Percentiles rank a stretch among this genome's conserved stretches.
These are phyloP conservation scores for Candida peoriensis DNA, from an alignment of 805 yeast genomes.

Conservation along the genomic window DNA sequence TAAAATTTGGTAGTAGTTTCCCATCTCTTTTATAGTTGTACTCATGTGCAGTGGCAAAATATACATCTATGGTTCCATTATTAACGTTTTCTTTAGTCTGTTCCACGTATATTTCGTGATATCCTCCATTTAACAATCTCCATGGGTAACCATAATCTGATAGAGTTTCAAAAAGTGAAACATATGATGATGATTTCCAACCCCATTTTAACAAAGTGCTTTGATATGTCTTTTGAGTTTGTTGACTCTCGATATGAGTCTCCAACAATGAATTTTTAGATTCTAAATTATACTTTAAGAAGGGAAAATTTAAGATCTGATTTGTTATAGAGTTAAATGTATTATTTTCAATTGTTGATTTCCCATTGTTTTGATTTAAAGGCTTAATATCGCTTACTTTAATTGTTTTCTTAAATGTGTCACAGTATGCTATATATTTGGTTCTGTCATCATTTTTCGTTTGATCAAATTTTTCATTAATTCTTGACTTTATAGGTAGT, in stretches of 20 bases:
- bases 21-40: slow-evolving; percentile 22
- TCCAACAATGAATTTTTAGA: slow-evolving; percentile 1
- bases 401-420: slow-evolving; percentile 14
- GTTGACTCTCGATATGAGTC: slow-evolving; percentile 1
- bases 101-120: slow-evolving; percentile 16
- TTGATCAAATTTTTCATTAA: slow-evolving; percentile 7
- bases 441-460: slow-evolving; percentile 5
- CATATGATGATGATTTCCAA: slow-evolving; percentile 1
- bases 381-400: neutral
- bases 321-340: too few relatives aligned
- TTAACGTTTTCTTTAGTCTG: slow-evolving; percentile 2
- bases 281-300: slow-evolving; percentile 1
- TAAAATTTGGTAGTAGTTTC: slow-evolving; percentile 15
- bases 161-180: slow-evolving; percentile 13
- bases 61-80: slow-evolving; percentile 12
- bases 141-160: slow-evolving; percentile 22
- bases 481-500: slow-evolving; percentile 14
- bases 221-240: slow-evolving; percentile 1
- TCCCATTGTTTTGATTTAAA: slow-evolving; percentile 1
- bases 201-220: slow-evolving; percentile 5
- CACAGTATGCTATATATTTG: slow-evolving; percentile 16
- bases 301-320: too few relatives aligned
- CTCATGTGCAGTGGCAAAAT: slow-evolving; percentile 17
- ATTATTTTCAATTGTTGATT: too few relatives aligned
- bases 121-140: slow-evolving; percentile 25